Base-by-base conservation (phyloP, 2,329 filamentous ascomycete genomes). In the Fusarium papillatum region DNA sequence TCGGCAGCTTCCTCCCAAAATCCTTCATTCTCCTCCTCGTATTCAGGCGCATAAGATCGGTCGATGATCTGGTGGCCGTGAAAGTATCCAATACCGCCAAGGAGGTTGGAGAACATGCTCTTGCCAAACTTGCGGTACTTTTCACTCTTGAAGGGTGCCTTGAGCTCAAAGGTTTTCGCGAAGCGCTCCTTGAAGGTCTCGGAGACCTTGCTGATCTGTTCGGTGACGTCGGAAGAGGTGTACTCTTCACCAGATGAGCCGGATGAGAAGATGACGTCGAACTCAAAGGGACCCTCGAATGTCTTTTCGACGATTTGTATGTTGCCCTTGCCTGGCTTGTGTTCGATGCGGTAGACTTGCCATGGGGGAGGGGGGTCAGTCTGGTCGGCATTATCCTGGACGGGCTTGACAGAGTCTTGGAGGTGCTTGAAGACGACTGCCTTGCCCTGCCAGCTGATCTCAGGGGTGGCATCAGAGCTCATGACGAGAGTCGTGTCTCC, bases 1-100 rank as follows among this genome's bases (percentile, higher is more conserved):
- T 94, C 93, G 3, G 93, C 95, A 22, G 97, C 92, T 77, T 97
- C 96, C 81, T 97, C 93, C 96, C 96, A 98, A 85, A 98, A 98
- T 0, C 95, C 94, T 84, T 98, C 97, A 70, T 95, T 95, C 76
- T 97, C 95, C 85, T 99, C 97, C 14, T 98, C 95, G 78, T 98
- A 98, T 80, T 98, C 96, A 13, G 93, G 87, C n/a, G 95, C 95
- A 80, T 96, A 95, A 1, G 96, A 98, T 43, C 95, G 93, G 82
- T 99, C 97, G 64, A 98, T 94, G 26, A 98, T 86, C 39, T 95
- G 93, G 69, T 97, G 90, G 48, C 97, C 97, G 80, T 97, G 91
- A 86, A 99, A 99, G 85, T 98, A 98, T 11, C 97, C 97, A 78
- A 98, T 95, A 59, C 97, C 97, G 68, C 97, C 97, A 41, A 98